Evolutionary conservation across 495 filamentous ascomycete species (phyloP), one percentile per base, ranked within the genome.

Genomic region (Chaetomium cochliodes): DNA sequence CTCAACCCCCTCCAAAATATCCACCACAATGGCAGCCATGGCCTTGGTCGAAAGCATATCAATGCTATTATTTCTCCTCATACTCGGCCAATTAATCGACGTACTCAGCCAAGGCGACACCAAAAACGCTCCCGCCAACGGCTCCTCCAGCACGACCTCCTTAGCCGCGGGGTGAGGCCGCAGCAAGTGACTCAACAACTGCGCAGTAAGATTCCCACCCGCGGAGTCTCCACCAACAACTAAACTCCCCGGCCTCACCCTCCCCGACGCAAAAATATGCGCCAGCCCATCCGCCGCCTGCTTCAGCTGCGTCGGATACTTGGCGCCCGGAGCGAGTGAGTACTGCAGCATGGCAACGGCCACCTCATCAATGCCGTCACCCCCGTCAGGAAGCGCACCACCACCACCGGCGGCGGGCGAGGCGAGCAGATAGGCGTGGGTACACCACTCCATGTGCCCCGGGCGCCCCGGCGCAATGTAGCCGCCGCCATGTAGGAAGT

Each of bases 401-500:
- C 52, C 6, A 4, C 39, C 20, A 2, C 12, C 9, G 2, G 26
- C 47, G 0, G 39, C 57, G 18, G 33, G 46, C 25, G 52, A 59
- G 4, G 73, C 65, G 4, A 63, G 60, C 16, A 77, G 33, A 33
- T 70, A 77, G 0, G 73, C 54, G 15, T 66, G 64, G 20, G 66
- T 30, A 41, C 72, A 74, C 65, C 67, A 72, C 26, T 75, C 68
- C 5, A 77, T 44, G 41, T 76, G 72, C 0, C 70, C 73, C 0
- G 54, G 30, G 13, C 33, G 18, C 30, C 68, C 25, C 18, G 75
- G 72, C 7, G 59, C 53, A 15, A 65, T 51, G 57, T 74, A 77
- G 6, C 72, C 75, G 30, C 75, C 75, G 15, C 75, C 75, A 61
- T 77, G 75, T 53, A 77, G 63, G 58, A 72, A 76, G 52, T 67